These are phyloP conservation scores for Didymella sp. DNA, from an alignment of 2,329 filamentous ascomycete species.

Conservation along the genomic window DNA sequence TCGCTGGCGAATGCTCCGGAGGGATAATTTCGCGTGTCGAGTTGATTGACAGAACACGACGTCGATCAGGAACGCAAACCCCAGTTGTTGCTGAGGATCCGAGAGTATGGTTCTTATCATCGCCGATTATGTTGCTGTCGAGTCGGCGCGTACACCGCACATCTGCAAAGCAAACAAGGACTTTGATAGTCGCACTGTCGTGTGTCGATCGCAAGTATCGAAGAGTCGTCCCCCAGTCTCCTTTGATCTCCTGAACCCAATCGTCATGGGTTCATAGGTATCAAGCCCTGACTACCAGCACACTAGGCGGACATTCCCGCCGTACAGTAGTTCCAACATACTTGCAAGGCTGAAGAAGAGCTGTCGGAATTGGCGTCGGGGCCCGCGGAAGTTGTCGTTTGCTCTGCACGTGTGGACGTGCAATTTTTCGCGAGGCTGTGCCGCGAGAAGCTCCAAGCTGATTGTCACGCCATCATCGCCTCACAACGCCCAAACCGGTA, in stretches of 20 bases:
- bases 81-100: conserved; percentile 8
- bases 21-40: conserved; percentile 1
- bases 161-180: background rate
- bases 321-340: conserved; percentile 1
- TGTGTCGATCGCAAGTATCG: background rate
- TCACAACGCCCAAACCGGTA: conserved; percentile 15
- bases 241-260: background rate
- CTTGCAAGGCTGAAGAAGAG: conserved; percentile 23
- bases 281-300: conserved; percentile 15
- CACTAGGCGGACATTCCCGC: conserved; percentile 26
- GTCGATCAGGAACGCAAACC: conserved; percentile 19
- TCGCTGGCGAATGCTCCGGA: conserved; percentile 11
- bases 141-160: conserved; percentile 3
- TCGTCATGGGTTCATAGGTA: conserved; percentile 8
- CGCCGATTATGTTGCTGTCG: conserved; percentile 4
- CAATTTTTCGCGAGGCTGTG: conserved; percentile 11
- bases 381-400: conserved; percentile 4
- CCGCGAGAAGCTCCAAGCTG: conserved; percentile 8
- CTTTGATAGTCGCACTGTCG: background rate
- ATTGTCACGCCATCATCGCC: conserved; percentile 29
- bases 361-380: conserved; percentile 15
- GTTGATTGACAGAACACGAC: conserved; percentile 12
- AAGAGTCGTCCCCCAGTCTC: background rate
- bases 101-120: background rate
- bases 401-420: conserved; percentile 20